A percentile compares a stretch with the other conserved stretches of the same genome.
Evolutionary conservation across 179 eudicot genomes (phyloP).

Genomic region (Beta macrorhiza): DNA sequence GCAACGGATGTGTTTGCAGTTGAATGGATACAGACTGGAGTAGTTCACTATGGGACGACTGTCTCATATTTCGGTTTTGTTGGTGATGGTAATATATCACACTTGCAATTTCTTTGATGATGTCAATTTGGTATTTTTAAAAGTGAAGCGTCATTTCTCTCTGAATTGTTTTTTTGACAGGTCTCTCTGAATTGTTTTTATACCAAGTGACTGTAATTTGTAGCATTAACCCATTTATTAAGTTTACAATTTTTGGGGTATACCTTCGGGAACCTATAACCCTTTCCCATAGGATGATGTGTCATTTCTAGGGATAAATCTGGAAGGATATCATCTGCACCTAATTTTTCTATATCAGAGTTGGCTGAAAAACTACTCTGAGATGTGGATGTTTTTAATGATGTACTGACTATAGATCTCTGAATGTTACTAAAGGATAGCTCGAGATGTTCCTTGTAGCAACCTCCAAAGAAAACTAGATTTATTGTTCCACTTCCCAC

Average conservation of each 20-base stretch:
- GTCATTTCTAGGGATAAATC: background rate
- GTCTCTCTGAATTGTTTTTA: background rate
- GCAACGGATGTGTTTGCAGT: constrained; percentile 97
- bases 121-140: background rate
- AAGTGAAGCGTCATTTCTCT: background rate
- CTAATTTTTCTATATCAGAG: background rate
- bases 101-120: background rate
- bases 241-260: background rate
- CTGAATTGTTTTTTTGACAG: background rate
- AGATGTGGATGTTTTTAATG: background rate
- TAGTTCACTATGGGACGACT: constrained; percentile 83
- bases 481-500: background rate
- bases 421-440: background rate
- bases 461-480: background rate
- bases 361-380: background rate
- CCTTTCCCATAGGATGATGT: background rate
- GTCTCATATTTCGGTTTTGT: constrained; percentile 94
- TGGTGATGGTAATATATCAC: constrained; percentile 73
- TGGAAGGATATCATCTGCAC: background rate
- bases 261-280: background rate
- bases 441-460: background rate
- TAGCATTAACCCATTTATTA: background rate
- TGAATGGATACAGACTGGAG: constrained; percentile 91
- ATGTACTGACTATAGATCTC: background rate
- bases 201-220: background rate